Base-by-base conservation (phyloP, 257 asterid genomes). In the Ehretia macrophylla region DNA sequence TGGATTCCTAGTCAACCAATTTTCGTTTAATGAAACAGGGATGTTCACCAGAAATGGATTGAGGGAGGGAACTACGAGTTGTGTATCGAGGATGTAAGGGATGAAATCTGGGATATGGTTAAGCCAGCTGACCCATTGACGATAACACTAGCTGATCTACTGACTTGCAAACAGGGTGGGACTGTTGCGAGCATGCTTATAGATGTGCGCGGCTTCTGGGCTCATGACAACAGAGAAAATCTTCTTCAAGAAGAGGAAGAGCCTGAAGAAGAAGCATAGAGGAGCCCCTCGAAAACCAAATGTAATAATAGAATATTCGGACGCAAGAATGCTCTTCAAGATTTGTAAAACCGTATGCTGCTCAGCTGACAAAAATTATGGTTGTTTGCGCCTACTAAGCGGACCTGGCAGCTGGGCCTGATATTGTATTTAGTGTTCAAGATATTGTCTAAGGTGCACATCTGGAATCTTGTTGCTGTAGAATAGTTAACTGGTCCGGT, bases 161-260 rank as follows among this genome's bases (percentile, higher is more conserved):
- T 93, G 11, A 76, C 74, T 22, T 93, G 96, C 81, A 89, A 93
- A 68, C 96, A 89, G 67, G 99, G 99, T 11, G 95, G 99, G 51
- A 93, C 95, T 1, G 97, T 93, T 16, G 99, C 99, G 19, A 89
- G 99, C 83, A 93, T 93, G 99, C 96, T 93, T 18, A 81, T 89
- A 51, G 99, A 89, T 57, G 99, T 93, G 32, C 91, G 95, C 0
- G 96, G 99, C 32, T 93, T 93, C 76, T 93, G 99, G 99, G 97
- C 99, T 32, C 99, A 93, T 59, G 99, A 93, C 77, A 93, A 89
- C 75, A 69, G 97, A 65, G 97, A 93, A 62, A 93, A 89, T 75
- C 99, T 93, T 64, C 96, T 89, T 17, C 99, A 93, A 73, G 99
- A 93, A 83, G 99, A 93, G 83, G 99, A 92, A 80, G 99, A 93